Conservation (phyloP, 2,329 filamentous ascomycete genomes). For the Reticulascus tulasneorum region DNA sequence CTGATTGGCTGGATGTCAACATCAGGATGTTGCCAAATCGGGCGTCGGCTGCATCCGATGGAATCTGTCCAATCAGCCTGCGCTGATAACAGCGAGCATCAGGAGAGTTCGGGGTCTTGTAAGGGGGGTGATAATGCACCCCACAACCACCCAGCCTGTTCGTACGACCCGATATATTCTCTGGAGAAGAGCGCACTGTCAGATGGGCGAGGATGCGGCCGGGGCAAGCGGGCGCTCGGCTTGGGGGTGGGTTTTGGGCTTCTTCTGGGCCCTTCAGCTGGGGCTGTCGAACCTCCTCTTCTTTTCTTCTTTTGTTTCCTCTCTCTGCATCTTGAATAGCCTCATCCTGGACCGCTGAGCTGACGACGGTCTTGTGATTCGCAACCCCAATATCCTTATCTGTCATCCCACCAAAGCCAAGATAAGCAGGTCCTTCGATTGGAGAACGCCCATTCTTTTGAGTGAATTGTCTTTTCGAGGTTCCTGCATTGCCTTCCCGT, state of each 20-base stretch:
- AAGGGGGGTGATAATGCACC: conserved; percentile 7
- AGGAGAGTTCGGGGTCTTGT: neutral
- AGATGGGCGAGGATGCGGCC: no score
- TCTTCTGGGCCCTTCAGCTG: neutral
- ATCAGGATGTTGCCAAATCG: conserved; percentile 2
- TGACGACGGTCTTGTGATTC: no score
- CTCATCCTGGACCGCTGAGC: no score
- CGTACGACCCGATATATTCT: no score
- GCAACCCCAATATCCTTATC: no score
- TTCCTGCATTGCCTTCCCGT: no score
- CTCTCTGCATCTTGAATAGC: neutral
- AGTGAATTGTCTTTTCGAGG: no score
- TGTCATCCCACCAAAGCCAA: no score
- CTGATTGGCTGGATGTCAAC: conserved; percentile 8
- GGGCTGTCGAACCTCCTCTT: neutral
- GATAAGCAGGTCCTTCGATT: no score
- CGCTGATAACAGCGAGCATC: conserved; percentile 8
- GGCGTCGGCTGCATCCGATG: conserved; percentile 10
- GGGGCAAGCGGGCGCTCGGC: no score
- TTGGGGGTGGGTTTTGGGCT: neutral
- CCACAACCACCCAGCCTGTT: conserved; percentile 1
- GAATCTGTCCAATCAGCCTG: conserved; percentile 3
- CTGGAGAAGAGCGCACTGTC: no score
- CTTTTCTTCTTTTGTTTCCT: neutral
- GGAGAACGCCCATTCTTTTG: no score